Conservation (phyloP, 805 yeast genomes). For the Zygosaccharomyces bisporus region DNA sequence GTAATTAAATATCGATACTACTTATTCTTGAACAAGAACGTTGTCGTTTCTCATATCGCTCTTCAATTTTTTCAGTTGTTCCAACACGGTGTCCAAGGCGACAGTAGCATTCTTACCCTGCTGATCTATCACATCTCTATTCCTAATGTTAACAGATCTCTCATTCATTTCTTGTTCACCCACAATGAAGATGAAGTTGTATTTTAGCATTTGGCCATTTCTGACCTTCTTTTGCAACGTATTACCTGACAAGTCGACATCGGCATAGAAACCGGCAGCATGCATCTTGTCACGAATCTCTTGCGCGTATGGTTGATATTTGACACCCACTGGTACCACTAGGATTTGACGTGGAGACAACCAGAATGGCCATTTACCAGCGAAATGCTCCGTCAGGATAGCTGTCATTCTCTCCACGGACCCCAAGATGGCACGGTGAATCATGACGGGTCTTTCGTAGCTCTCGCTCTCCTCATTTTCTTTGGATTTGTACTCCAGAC, state of each 20-base stretch:
- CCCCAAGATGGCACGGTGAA: conserved; percentile 98
- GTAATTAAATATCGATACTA: not conserved
- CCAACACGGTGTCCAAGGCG: conserved; percentile 64
- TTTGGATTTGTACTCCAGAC: conserved; percentile 77
- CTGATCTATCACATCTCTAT: conserved; percentile 88
- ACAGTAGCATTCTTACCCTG: conserved; percentile 91
- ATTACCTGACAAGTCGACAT: conserved; percentile 90
- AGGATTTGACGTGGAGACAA: conserved; percentile 97
- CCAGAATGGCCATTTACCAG: conserved; percentile 99
- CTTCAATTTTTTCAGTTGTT: conserved; percentile 63
- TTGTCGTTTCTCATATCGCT: conserved; percentile 74
- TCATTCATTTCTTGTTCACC: conserved; percentile 89
- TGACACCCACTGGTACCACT: conserved; percentile 95
- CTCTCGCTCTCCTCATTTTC: conserved; percentile 47
- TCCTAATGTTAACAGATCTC: conserved; percentile 86
- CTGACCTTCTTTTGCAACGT: conserved; percentile 98
- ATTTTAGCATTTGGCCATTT: conserved; percentile 89
- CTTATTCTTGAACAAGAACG: conserved; percentile 32
- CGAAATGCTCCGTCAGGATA: conserved; percentile 94
- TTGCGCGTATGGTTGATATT: conserved; percentile 86
- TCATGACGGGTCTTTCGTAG: conserved; percentile 91
- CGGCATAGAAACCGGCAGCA: conserved; percentile 80
- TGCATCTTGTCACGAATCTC: conserved; percentile 66
- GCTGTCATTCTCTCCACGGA: conserved; percentile 99
- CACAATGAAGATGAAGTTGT: conserved; percentile 93